A percentile compares a stretch with the other conserved stretches of the same genome.
Evolutionary conservation across 73 alveolate genomes (phyloP).

Genomic region (Paramecium tetraurelia): DNA sequence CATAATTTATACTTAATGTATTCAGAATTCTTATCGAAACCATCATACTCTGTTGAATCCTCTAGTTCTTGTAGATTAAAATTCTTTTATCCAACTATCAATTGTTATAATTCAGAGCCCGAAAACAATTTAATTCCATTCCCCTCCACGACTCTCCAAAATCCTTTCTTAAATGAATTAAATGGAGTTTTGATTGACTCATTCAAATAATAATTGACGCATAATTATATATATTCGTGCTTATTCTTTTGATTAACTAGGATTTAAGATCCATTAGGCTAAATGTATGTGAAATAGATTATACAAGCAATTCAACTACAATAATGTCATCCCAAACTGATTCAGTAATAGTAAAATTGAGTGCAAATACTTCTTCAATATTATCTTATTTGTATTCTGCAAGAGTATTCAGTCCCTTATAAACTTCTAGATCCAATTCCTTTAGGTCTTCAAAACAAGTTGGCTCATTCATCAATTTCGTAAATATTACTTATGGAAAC

Average conservation of each 20-base stretch:
- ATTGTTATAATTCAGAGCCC: slow-evolving; percentile 13
- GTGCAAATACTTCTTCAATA: slow-evolving; percentile 76
- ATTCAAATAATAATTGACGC: slow-evolving; percentile 82
- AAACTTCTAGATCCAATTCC: slow-evolving; percentile 77
- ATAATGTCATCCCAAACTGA: background rate
- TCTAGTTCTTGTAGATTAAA: slow-evolving; percentile 63
- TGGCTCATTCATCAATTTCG: slow-evolving; percentile 79
- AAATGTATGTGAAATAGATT: background rate
- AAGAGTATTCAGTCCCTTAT: slow-evolving; percentile 69
- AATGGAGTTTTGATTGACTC: slow-evolving; percentile 77
- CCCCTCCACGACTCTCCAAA: slow-evolving; percentile 30
- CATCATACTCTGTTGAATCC: slow-evolving; percentile 67
- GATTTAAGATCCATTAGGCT: slow-evolving; percentile 85
- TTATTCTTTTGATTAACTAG: slow-evolving; percentile 83
- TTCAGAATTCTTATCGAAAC: slow-evolving; percentile 55
- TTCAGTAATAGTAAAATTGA: background rate
- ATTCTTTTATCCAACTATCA: slow-evolving; percentile 56
- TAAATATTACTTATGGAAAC: slow-evolving; percentile 89
- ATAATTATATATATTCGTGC: slow-evolving; percentile 88
- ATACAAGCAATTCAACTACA: background rate
- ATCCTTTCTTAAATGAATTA: slow-evolving; percentile 63
- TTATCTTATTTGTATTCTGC: slow-evolving; percentile 69
- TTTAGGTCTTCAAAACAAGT: slow-evolving; percentile 79
- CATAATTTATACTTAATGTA: background rate
- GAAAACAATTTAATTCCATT: slow-evolving; percentile 48